Conservation (phyloP, 768 basidiomycete genomes). For the Mycena venus region DNA sequence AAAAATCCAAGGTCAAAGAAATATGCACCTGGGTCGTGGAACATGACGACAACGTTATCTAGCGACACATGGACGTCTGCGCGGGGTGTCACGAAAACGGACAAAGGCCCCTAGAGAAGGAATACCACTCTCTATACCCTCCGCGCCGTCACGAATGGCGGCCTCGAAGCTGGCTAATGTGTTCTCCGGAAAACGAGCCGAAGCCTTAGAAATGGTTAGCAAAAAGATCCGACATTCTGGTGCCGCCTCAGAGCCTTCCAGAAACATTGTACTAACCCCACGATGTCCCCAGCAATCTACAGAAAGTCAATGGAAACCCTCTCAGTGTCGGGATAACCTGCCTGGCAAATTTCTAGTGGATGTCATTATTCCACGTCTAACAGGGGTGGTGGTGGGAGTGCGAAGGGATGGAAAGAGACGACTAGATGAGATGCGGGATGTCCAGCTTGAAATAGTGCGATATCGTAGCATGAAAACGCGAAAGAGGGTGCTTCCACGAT, state of each 20-base stretch:
- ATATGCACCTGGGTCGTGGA: slow-evolving; percentile 88
- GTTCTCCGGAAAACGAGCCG: slow-evolving; percentile 91
- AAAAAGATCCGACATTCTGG: not conserved
- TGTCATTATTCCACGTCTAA: slow-evolving; percentile 17
- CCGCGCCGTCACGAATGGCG: slow-evolving; percentile 94
- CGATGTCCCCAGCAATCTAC: slow-evolving; percentile 80
- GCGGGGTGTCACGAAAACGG: slow-evolving; percentile 62
- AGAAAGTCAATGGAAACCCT: not conserved
- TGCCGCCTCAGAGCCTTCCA: not conserved
- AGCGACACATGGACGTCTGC: slow-evolving; percentile 95
- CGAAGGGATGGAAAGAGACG: not conserved
- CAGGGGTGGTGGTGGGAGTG: not conserved
- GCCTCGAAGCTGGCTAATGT: slow-evolving; percentile 95
- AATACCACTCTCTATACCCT: slow-evolving; percentile 98
- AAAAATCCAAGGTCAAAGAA: slow-evolving; percentile 27
- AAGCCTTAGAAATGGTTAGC: slow-evolving; percentile 69
- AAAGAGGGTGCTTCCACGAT: not conserved
- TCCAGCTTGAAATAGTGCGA: slow-evolving; percentile 7
- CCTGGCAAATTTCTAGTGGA: slow-evolving; percentile 22
- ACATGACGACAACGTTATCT: slow-evolving; percentile 93
- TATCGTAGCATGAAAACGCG: slow-evolving; percentile 15
- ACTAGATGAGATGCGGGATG: not conserved
- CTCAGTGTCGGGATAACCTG: not conserved
- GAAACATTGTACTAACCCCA: slow-evolving; percentile 55
- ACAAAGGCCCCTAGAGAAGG: slow-evolving; percentile 48